Evolutionary conservation across 2,329 filamentous ascomycete genomes (phyloP).

Genomic region (Rasamsonia emersonii): DNA sequence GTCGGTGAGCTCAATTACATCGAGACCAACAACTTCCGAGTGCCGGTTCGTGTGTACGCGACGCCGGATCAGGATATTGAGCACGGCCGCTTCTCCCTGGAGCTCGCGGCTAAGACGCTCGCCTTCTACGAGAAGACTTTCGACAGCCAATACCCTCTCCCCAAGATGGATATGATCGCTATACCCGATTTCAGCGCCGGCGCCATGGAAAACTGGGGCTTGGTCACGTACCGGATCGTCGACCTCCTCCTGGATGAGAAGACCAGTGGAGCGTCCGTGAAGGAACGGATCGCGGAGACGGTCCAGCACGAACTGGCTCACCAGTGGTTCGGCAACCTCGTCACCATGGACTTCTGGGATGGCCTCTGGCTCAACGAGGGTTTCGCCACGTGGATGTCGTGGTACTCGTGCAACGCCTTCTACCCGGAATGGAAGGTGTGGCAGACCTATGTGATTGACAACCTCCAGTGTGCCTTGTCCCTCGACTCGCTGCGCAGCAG

Average conservation of each 20-base stretch:
- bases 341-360: slow-evolving; percentile 99
- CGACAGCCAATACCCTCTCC: slow-evolving; percentile 73
- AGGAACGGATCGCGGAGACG: slow-evolving; percentile 88
- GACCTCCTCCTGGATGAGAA: slow-evolving; percentile 88
- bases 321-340: slow-evolving; percentile 96
- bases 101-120: slow-evolving; percentile 80
- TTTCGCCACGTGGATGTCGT: slow-evolving; percentile 86
- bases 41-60: slow-evolving; percentile 89
- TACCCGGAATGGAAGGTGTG: slow-evolving; percentile 98
- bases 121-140: slow-evolving; percentile 96
- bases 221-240: slow-evolving; percentile 90
- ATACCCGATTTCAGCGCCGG: slow-evolving; percentile 93
- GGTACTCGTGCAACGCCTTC: slow-evolving; percentile 90
- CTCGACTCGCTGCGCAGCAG: slow-evolving; percentile 89
- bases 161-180: slow-evolving; percentile 94
- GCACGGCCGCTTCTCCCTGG: slow-evolving; percentile 81
- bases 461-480: slow-evolving; percentile 75
- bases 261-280: slow-evolving; percentile 76
- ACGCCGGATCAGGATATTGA: slow-evolving; percentile 84
- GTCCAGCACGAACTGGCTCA: slow-evolving; percentile 96
- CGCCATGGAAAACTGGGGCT: slow-evolving; percentile 98
- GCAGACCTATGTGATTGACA: slow-evolving; percentile 91
- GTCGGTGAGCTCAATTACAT: slow-evolving; percentile 90
- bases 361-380: slow-evolving; percentile 94
- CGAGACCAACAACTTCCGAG: slow-evolving; percentile 82